Evolutionary conservation across 805 yeast genomes (phyloP).

Genomic region (Candida takata): DNA sequence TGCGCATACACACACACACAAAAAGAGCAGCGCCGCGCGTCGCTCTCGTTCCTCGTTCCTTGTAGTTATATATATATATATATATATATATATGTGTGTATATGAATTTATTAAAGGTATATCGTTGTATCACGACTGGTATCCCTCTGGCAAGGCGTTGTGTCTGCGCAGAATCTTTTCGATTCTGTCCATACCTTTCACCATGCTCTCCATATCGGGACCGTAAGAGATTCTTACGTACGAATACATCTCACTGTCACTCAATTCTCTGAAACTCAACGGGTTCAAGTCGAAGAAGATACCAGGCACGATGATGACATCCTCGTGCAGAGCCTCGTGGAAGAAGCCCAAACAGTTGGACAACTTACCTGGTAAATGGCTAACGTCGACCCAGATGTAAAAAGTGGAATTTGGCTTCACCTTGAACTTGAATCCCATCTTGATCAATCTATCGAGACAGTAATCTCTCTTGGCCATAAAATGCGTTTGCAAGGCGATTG

Average conservation of each 20-base stretch:
- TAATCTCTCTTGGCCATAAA: conserved; percentile 53
- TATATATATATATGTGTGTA: too few species aligned
- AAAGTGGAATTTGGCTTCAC: conserved; percentile 52
- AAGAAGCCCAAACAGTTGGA: conserved; percentile 54
- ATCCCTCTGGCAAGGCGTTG: conserved; percentile 33
- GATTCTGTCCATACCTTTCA: conserved; percentile 54
- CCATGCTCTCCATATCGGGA: conserved; percentile 45
- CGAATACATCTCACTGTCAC: conserved; percentile 53
- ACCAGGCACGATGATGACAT: conserved; percentile 56
- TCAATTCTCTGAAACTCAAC: conserved; percentile 37
- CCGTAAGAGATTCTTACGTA: conserved; percentile 55
- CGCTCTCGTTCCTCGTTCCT: too few species aligned
- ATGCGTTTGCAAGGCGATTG: conserved; percentile 51
- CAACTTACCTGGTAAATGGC: conserved; percentile 48
- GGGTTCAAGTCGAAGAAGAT: conserved; percentile 57
- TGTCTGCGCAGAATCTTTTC: conserved; percentile 40
- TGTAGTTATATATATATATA: too few species aligned
- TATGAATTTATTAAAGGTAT: too few species aligned
- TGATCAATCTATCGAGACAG: conserved; percentile 37
- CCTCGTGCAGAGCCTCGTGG: conserved; percentile 56
- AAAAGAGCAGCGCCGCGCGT: too few species aligned
- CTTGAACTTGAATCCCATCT: conserved; percentile 48
- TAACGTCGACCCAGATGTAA: conserved; percentile 51
- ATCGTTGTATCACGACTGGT: too few species aligned
- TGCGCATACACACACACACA: too few species aligned